Conservation (phyloP, 106 monocot genomes). For the Apostasia ramifera region DNA sequence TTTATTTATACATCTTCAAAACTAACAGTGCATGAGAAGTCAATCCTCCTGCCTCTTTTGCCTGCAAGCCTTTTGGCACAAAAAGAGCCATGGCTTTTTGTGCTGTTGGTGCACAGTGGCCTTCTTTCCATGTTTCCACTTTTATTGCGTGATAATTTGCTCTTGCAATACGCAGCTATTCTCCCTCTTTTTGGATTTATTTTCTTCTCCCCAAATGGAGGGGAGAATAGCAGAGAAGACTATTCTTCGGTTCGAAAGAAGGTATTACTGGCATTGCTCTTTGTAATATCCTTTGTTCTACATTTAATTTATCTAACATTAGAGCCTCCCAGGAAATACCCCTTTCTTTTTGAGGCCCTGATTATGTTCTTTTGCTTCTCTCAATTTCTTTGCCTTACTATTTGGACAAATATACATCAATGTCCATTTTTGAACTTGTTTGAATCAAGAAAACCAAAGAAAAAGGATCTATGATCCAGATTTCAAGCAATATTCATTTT, state of each 20-base stretch:
- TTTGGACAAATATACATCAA: constrained; percentile 73
- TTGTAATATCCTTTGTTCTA: constrained; percentile 34
- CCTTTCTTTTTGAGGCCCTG: constrained; percentile 93
- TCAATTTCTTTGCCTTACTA: constrained; percentile 64
- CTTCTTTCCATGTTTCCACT: constrained; percentile 91
- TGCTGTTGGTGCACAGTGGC: constrained; percentile 52
- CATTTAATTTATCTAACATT: constrained; percentile 44
- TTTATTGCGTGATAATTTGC: constrained; percentile 58
- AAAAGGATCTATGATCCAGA: constrained; percentile 58
- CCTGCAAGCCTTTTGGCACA: constrained; percentile 84
- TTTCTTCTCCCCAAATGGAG: constrained; percentile 32
- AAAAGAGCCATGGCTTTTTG: constrained; percentile 64
- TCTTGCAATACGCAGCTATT: constrained; percentile 69
- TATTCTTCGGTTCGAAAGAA: constrained; percentile 13
- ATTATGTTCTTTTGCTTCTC: constrained; percentile 86
- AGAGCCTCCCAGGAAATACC: constrained; percentile 69
- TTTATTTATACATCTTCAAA: constrained; percentile 2
- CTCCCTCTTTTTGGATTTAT: constrained; percentile 56
- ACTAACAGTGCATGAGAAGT: constrained; percentile 90
- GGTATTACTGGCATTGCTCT: constrained; percentile 19
- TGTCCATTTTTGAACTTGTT: constrained; percentile 27
- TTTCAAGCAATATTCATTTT: not conserved
- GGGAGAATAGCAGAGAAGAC: constrained; percentile 1
- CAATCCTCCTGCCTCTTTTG: constrained; percentile 85
- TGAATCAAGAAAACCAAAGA: constrained; percentile 14